Evolutionary conservation across 345 rosid species (phyloP).

Genomic region (Fremontodendron californicum): DNA sequence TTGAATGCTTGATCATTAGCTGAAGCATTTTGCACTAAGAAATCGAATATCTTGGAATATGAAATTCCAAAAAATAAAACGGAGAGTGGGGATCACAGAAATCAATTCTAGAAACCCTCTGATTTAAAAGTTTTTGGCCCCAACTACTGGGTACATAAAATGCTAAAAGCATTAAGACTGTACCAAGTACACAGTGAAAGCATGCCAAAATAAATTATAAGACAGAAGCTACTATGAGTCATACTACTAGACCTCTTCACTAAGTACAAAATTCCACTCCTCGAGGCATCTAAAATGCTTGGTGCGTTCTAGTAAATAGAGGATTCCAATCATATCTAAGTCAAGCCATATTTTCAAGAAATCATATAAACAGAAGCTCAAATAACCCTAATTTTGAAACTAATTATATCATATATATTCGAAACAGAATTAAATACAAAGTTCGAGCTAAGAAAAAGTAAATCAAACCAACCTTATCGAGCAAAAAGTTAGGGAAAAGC

Average conservation of each 20-base stretch:
- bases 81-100: neutral
- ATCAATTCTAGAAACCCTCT: neutral
- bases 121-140: neutral
- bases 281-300: neutral
- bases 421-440: neutral
- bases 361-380: neutral
- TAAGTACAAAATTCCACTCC: neutral
- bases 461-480: slow-evolving; percentile 61
- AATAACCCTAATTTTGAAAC: neutral
- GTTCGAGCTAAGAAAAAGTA: slow-evolving; percentile 1
- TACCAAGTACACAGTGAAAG: neutral
- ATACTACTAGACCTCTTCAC: neutral
- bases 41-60: neutral
- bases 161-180: neutral
- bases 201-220: neutral
- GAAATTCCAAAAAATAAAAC: neutral
- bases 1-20: neutral
- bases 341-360: neutral
- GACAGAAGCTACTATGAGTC: neutral
- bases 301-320: neutral
- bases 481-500: slow-evolving; percentile 82
- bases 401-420: neutral
- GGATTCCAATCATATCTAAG: neutral
- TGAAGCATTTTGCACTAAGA: neutral
- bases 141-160: neutral